These are phyloP conservation scores for Stachybotrys echinatus DNA, from an alignment of 2,329 filamentous ascomycete genomes.

Conservation along the genomic window DNA sequence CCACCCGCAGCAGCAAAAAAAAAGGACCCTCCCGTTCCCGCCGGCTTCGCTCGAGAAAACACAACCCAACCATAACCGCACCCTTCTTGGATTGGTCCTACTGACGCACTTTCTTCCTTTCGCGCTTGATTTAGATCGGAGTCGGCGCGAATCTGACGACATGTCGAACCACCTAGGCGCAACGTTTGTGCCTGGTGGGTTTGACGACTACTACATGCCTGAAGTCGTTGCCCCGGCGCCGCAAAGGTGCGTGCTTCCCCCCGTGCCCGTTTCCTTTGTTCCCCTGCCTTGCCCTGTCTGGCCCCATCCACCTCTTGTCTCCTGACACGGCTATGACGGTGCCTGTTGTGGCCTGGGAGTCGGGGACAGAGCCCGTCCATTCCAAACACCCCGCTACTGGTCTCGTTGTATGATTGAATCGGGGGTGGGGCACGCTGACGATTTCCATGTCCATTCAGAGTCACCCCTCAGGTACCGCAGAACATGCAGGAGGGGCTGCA, in stretches of 20 bases:
- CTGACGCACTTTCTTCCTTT: not conserved
- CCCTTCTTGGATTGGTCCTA: not conserved
- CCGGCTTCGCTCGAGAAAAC: too few relatives aligned
- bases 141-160: slow-evolving; percentile 7
- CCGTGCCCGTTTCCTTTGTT: not conserved
- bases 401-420: not conserved
- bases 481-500: slow-evolving; percentile 95
- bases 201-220: slow-evolving; percentile 57
- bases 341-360: not conserved
- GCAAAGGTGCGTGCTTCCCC: slow-evolving; percentile 42
- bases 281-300: slow-evolving; percentile 5
- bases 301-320: too few relatives aligned
- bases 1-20: not conserved
- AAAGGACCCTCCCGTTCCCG: not conserved
- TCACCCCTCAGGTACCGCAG: slow-evolving; percentile 92
- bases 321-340: not conserved
- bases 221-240: slow-evolving; percentile 53
- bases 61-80: not conserved
- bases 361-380: not conserved
- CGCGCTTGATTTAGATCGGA: slow-evolving; percentile 3
- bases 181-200: slow-evolving; percentile 53
- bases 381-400: not conserved
- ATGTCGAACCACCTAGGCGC: slow-evolving; percentile 37
- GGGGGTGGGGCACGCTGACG: slow-evolving; percentile 32
- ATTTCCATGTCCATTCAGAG: slow-evolving; percentile 46